Percentiles rank a stretch among this genome's conserved stretches.
Evolutionary conservation across 2,329 filamentous ascomycete species (phyloP).

Genomic region (Cladophialophora immunda): DNA sequence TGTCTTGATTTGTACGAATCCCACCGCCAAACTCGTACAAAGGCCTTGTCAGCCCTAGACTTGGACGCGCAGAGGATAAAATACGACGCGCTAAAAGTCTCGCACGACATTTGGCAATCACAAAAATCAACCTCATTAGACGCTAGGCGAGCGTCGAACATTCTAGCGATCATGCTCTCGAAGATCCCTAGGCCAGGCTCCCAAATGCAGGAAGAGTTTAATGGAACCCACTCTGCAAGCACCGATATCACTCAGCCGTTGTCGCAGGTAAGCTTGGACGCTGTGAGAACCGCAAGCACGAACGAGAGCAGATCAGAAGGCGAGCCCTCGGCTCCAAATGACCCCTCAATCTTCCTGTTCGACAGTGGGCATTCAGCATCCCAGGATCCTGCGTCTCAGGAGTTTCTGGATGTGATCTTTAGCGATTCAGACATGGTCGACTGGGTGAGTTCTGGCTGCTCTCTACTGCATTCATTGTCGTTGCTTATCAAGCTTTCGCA

Average conservation of each 20-base stretch:
- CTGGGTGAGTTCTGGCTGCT: conserved; percentile 6
- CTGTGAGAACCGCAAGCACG: neutral
- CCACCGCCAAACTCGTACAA: neutral
- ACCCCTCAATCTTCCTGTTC: neutral
- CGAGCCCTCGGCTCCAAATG: neutral
- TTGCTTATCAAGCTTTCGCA: neutral
- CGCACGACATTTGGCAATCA: conserved; percentile 21
- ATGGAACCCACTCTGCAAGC: neutral
- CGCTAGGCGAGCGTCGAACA: conserved; percentile 16
- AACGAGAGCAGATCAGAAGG: neutral
- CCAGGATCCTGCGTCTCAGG: conserved; percentile 9
- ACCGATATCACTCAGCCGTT: conserved; percentile 1
- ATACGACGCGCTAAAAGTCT: conserved; percentile 17
- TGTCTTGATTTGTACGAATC: conserved; percentile 54
- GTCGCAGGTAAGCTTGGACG: neutral
- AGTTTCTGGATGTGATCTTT: conserved; percentile 11
- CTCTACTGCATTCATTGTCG: neutral
- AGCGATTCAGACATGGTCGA: conserved; percentile 14
- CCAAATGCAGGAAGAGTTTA: neutral
- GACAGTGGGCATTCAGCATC: neutral
- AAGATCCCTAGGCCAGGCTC: conserved; percentile 20
- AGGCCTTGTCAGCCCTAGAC: neutral
- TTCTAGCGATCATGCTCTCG: conserved; percentile 21
- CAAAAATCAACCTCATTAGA: conserved; percentile 1
- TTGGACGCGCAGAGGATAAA: conserved; percentile 1